phyloP scores from a whole-genome alignment of 2,329 filamentous ascomycete species.

The Akanthomyces uredinophilus region DNA sequence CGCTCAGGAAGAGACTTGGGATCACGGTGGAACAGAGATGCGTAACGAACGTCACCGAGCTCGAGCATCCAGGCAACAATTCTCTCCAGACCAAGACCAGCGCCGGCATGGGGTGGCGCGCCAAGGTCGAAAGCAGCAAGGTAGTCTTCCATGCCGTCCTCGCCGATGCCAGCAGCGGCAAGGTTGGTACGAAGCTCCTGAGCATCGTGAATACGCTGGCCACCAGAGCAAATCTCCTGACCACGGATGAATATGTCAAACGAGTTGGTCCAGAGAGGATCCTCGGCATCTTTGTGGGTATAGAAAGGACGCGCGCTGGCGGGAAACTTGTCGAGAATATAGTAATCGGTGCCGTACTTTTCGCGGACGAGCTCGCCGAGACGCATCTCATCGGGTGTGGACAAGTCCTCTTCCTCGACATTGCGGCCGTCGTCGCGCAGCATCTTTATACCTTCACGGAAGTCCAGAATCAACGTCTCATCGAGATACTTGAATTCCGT shows the following conservation, averaged over 20 bases:
- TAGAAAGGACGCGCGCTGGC: constrained; percentile 82
- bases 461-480: constrained; percentile 75
- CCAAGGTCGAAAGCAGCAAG: constrained; percentile 83
- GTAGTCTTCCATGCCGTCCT: constrained; percentile 84
- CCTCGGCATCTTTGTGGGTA: constrained; percentile 73
- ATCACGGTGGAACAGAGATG: constrained; percentile 81
- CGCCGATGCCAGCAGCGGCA: constrained; percentile 68
- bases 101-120: constrained; percentile 82
- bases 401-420: constrained; percentile 69
- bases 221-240: constrained; percentile 87
- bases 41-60: constrained; percentile 83
- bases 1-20: constrained; percentile 77
- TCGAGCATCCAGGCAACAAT: constrained; percentile 81
- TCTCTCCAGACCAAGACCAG: constrained; percentile 84
- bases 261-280: constrained; percentile 75
- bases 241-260: constrained; percentile 94
- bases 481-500: constrained; percentile 84
- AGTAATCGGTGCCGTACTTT: constrained; percentile 85
- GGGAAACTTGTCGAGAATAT: constrained; percentile 91
- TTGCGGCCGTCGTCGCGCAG: constrained; percentile 78
- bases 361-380: constrained; percentile 80
- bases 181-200: constrained; percentile 71
- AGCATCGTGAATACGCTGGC: constrained; percentile 85
- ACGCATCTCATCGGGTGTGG: constrained; percentile 80
- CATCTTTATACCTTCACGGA: constrained; percentile 73